A percentile compares a stretch with the other conserved stretches of the same genome.
These are phyloP conservation scores for Paecilomyces niveus DNA, from an alignment of 2,329 filamentous ascomycete genomes.

Conservation along the genomic window DNA sequence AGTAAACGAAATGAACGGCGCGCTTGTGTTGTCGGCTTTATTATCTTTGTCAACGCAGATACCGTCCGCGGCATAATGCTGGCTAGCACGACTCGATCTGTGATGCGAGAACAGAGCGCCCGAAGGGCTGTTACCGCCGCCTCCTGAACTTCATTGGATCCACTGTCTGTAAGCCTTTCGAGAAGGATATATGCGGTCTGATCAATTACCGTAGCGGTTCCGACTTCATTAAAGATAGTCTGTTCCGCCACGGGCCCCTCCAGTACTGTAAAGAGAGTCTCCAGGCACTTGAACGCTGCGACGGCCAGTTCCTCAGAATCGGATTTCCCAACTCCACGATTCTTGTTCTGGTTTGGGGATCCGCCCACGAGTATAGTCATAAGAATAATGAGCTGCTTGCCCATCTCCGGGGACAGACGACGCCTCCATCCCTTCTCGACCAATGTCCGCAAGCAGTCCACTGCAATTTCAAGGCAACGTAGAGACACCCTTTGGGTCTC, in stretches of 20 bases:
- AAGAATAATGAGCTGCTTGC: conserved; percentile 77
- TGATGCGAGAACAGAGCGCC: conserved; percentile 56
- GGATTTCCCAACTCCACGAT: conserved; percentile 17
- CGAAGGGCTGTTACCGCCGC: conserved; percentile 61
- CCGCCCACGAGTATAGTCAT: conserved; percentile 75
- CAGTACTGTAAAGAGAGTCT: conserved; percentile 57
- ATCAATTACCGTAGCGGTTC: conserved; percentile 69
- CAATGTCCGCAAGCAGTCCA: conserved; percentile 68
- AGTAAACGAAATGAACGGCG: conserved; percentile 59
- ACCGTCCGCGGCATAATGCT: conserved; percentile 84
- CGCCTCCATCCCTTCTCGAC: conserved; percentile 72
- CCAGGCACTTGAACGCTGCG: conserved; percentile 64
- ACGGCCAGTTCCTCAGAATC: conserved; percentile 66
- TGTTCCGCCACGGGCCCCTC: conserved; percentile 39
- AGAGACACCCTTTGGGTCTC: conserved; percentile 65
- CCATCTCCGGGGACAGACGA: conserved; percentile 63
- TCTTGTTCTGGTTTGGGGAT: conserved; percentile 48
- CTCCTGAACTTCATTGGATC: conserved; percentile 61
- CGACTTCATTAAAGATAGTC: conserved; percentile 41
- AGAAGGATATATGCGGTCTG: conserved; percentile 76
- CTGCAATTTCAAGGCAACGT: conserved; percentile 61
- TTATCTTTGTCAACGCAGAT: conserved; percentile 68
- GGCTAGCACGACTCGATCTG: conserved; percentile 66
- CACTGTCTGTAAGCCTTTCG: conserved; percentile 60
- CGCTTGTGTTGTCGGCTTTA: conserved; percentile 61